phyloP scores from a whole-genome alignment of 1,284 basidiomycete species.

The Exobasidium rhododendri region DNA sequence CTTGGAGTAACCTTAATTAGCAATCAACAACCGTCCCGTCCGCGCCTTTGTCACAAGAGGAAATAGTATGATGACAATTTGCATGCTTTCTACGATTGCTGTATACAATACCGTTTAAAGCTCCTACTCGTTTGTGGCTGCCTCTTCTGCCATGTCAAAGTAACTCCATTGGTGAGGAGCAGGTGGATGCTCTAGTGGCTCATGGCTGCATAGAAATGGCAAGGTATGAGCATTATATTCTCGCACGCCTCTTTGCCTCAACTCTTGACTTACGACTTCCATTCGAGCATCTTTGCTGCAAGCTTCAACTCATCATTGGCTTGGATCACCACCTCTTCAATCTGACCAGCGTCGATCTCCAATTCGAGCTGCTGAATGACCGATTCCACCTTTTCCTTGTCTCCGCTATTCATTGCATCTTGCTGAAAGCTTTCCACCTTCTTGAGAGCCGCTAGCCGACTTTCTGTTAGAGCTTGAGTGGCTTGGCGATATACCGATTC shows the following conservation, averaged over 20 bases:
- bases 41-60: too few species aligned
- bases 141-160: constrained; percentile 57
- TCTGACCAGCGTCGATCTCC: constrained; percentile 55
- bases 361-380: constrained; percentile 69
- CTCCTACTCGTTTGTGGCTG: constrained; percentile 36
- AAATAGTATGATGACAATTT: too few species aligned
- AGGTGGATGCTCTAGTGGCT: constrained; percentile 76
- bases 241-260: not conserved
- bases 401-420: constrained; percentile 67
- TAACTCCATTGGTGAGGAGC: constrained; percentile 83
- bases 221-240: too few species aligned
- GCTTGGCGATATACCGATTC: constrained; percentile 87
- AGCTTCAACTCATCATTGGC: constrained; percentile 78
- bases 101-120: too few species aligned
- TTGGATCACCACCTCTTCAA: constrained; percentile 78
- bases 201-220: constrained; percentile 65
- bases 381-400: constrained; percentile 63
- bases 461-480: constrained; percentile 78
- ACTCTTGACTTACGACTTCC: constrained; percentile 78
- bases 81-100: too few species aligned
- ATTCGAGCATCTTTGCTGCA: constrained; percentile 80
- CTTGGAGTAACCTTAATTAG: too few species aligned
- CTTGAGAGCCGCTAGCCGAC: constrained; percentile 73
- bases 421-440: constrained; percentile 53
- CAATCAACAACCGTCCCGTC: too few species aligned